These are phyloP conservation scores for Eucalyptus lansdowneana DNA, from an alignment of 345 rosid genomes.

Conservation along the genomic window DNA sequence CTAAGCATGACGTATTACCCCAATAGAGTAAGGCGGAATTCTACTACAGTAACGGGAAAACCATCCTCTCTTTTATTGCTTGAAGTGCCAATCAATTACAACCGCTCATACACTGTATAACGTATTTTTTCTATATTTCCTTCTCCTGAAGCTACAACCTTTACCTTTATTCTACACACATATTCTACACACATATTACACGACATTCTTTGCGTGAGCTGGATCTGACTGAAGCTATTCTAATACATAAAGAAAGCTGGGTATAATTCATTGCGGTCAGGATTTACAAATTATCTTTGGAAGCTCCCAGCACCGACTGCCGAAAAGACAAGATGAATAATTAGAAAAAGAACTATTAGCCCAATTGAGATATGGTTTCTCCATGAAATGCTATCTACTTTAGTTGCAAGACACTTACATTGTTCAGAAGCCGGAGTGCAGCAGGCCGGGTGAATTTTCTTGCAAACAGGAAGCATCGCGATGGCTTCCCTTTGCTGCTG, in stretches of 20 bases:
- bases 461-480: slow-evolving; percentile 87
- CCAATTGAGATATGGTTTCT: background rate
- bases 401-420: slow-evolving; percentile 5
- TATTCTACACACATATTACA: background rate
- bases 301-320: slow-evolving; percentile 24
- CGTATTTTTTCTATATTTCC: background rate
- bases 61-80: background rate
- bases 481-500: slow-evolving; percentile 71
- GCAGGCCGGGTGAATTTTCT: slow-evolving; percentile 95
- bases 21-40: too few species aligned
- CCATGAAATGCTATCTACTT: background rate
- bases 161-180: background rate
- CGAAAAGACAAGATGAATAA: background rate
- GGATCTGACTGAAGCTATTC: background rate
- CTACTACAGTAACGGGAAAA: background rate
- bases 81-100: background rate
- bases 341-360: background rate
- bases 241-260: background rate
- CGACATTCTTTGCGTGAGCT: background rate
- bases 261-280: background rate
- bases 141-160: background rate
- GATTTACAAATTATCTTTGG: background rate
- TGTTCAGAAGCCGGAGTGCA: slow-evolving; percentile 64
- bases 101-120: background rate
- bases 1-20: too few species aligned